A percentile compares a stretch with the other conserved stretches of the same genome.
Evolutionary conservation across 2,329 filamentous ascomycete species (phyloP).

Genomic region (Elsinoe australis): DNA sequence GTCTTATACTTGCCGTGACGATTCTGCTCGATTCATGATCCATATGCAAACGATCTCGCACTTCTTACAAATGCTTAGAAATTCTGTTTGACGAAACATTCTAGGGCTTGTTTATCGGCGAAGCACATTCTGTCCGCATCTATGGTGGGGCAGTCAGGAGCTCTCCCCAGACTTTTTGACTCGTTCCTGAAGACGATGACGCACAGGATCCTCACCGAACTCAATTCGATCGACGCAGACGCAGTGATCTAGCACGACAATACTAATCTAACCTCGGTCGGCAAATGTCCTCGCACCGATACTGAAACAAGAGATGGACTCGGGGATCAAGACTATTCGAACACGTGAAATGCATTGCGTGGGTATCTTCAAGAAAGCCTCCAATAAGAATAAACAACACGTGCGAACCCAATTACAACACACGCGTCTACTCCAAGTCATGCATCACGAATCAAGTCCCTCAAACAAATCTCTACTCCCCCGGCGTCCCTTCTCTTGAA

Average conservation of each 20-base stretch:
- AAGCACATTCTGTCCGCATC: too few species aligned
- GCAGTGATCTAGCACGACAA: too few species aligned
- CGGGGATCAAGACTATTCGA: not conserved
- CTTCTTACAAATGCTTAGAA: too few species aligned
- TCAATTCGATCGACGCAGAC: slow-evolving; percentile 1
- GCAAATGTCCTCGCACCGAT: not conserved
- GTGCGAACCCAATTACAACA: not conserved
- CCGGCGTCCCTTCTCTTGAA: slow-evolving; percentile 16
- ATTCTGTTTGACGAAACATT: slow-evolving; percentile 4
- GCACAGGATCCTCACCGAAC: not conserved
- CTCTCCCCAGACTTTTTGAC: not conserved
- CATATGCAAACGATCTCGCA: not conserved
- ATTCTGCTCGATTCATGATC: not conserved
- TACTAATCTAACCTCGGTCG: too few species aligned
- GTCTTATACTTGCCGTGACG: slow-evolving; percentile 5
- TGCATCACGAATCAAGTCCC: slow-evolving; percentile 12
- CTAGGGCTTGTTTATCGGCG: too few species aligned
- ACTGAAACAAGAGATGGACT: not conserved
- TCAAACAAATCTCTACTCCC: slow-evolving; percentile 17
- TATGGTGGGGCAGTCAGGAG: not conserved
- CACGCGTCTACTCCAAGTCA: not conserved
- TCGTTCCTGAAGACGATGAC: slow-evolving; percentile 10
- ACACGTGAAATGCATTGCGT: not conserved
- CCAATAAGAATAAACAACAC: slow-evolving; percentile 1
- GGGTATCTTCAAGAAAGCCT: slow-evolving; percentile 6